Conservation (phyloP, 2,329 filamentous ascomycete genomes). For the Hirsutella thompsonii region DNA sequence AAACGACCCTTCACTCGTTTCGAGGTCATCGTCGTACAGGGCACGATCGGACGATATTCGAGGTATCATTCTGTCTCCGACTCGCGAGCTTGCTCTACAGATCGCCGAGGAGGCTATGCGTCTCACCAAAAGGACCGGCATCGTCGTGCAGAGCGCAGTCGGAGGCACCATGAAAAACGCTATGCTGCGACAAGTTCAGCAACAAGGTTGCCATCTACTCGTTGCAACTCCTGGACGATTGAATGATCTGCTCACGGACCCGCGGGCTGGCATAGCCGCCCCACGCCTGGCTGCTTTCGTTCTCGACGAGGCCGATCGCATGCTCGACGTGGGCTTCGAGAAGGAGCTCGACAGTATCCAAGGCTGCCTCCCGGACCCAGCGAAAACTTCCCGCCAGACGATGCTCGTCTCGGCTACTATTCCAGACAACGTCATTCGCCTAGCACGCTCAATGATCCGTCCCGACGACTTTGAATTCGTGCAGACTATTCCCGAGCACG, state of each 20-base stretch:
- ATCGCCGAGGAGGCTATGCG: conserved; percentile 68
- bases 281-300: conserved; percentile 84
- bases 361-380: conserved; percentile 45
- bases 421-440: conserved; percentile 64
- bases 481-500: conserved; percentile 73
- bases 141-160: conserved; percentile 66
- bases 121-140: conserved; percentile 49
- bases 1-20: conserved; percentile 47
- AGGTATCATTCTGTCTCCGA: conserved; percentile 64
- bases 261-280: conserved; percentile 48
- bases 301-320: conserved; percentile 93
- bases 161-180: conserved; percentile 70
- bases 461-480: conserved; percentile 73
- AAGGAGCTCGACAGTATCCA: conserved; percentile 51
- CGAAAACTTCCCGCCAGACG: conserved; percentile 63
- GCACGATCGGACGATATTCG: conserved; percentile 46
- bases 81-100: conserved; percentile 69
- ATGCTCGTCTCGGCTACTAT: conserved; percentile 94
- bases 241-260: conserved; percentile 65
- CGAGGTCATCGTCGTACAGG: conserved; percentile 19
- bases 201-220: conserved; percentile 73
- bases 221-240: conserved; percentile 85
- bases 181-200: conserved; percentile 56
- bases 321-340: conserved; percentile 88
- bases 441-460: conserved; percentile 71